Evolutionary conservation across 1,139 yeast genomes (phyloP).

Genomic region (Lodderomyces elongisporus): DNA sequence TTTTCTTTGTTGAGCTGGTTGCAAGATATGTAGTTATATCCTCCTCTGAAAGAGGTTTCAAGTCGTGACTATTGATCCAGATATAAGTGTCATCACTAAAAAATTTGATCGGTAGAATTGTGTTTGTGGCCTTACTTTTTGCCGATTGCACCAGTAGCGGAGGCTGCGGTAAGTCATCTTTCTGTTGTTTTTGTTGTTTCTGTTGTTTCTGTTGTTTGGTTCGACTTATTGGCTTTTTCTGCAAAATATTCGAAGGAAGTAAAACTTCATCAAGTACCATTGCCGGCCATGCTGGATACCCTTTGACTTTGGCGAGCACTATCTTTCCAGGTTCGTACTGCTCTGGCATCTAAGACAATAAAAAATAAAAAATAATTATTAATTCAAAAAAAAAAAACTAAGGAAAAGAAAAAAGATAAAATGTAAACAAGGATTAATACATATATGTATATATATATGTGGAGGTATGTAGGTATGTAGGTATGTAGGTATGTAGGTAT

Average conservation of each 20-base stretch:
- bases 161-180: conserved; percentile 9
- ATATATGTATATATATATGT: too few relatives aligned
- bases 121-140: conserved; percentile 9
- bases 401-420: neutral
- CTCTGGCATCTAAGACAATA: conserved; percentile 1
- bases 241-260: conserved; percentile 50
- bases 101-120: conserved; percentile 48
- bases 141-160: conserved; percentile 16
- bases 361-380: too few relatives aligned
- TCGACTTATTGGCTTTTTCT: conserved; percentile 42
- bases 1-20: conserved; percentile 19
- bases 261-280: conserved; percentile 58
- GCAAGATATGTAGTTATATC: conserved; percentile 27
- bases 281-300: conserved; percentile 82
- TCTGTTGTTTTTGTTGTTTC: neutral
- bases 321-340: conserved; percentile 26
- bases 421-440: too few relatives aligned
- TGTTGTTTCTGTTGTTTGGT: conserved; percentile 5
- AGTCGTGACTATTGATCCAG: conserved; percentile 49
- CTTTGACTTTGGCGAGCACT: conserved; percentile 71
- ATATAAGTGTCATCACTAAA: conserved; percentile 64
- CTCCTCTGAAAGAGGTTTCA: conserved; percentile 25
- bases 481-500: too few relatives aligned
- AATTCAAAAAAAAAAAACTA: neutral
- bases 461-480: too few relatives aligned